These are phyloP conservation scores for Eucalyptus tenuipes DNA, from an alignment of 345 rosid genomes.

Conservation along the genomic window DNA sequence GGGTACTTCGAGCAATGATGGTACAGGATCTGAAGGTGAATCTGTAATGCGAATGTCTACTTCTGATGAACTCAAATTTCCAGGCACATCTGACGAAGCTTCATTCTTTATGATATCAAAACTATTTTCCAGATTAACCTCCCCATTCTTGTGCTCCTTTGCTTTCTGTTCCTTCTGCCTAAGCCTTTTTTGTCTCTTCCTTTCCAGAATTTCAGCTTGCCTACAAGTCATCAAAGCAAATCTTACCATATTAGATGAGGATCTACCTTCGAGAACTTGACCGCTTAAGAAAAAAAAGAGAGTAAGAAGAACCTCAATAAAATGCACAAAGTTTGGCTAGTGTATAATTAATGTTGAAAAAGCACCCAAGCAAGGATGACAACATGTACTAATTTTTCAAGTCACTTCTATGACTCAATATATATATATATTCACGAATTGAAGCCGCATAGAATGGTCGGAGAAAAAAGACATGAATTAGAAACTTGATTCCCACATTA, in stretches of 20 bases:
- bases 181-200: constrained; percentile 72
- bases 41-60: constrained; percentile 29
- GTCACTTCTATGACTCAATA: neutral
- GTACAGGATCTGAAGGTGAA: constrained; percentile 6
- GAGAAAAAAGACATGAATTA: neutral
- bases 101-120: constrained; percentile 30
- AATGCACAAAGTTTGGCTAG: neutral
- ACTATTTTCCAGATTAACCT: constrained; percentile 17
- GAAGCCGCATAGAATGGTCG: neutral
- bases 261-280: neutral
- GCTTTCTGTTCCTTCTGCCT: constrained; percentile 80
- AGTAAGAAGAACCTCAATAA: neutral
- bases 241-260: neutral
- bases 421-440: neutral
- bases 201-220: constrained; percentile 70
- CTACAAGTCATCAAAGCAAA: constrained; percentile 14
- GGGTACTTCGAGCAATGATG: constrained; percentile 14
- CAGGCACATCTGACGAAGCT: constrained; percentile 28
- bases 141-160: constrained; percentile 45
- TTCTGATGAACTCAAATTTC: constrained; percentile 22
- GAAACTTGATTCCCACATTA: neutral
- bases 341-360: neutral
- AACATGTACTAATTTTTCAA: neutral
- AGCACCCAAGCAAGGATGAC: neutral
- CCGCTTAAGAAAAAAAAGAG: neutral